Evolutionary conservation across 805 yeast species (phyloP).

Genomic region (Saturnispora zaruensis): DNA sequence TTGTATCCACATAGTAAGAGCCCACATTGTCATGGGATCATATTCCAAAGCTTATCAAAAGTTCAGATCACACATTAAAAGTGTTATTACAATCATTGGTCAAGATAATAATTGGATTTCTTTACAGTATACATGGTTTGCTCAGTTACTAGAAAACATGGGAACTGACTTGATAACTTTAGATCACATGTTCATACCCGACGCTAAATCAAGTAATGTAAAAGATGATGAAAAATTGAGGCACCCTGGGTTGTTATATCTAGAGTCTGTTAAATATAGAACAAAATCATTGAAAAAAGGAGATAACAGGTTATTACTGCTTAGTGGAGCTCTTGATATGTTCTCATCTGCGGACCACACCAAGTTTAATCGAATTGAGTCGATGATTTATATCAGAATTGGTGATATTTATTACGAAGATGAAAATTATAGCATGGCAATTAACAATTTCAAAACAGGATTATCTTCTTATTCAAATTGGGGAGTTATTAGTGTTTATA

Average conservation of each 20-base stretch:
- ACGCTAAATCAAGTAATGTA: not conserved
- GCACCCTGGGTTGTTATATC: slow-evolving; percentile 14
- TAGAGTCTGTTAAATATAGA: slow-evolving; percentile 28
- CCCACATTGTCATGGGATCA: slow-evolving; percentile 50
- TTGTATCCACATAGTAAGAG: slow-evolving; percentile 54
- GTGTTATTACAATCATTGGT: slow-evolving; percentile 33
- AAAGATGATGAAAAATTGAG: not conserved
- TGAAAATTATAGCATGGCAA: slow-evolving; percentile 33
- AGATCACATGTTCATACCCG: slow-evolving; percentile 28
- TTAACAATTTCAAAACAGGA: slow-evolving; percentile 34
- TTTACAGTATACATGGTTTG: slow-evolving; percentile 58
- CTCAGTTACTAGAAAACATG: slow-evolving; percentile 40
- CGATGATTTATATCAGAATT: slow-evolving; percentile 39
- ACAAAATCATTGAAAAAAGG: not conserved
- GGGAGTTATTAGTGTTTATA: slow-evolving; percentile 27
- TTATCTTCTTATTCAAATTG: slow-evolving; percentile 33
- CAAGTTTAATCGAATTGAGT: slow-evolving; percentile 32
- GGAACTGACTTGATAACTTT: slow-evolving; percentile 28
- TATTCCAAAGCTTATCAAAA: slow-evolving; percentile 52
- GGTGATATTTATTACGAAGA: slow-evolving; percentile 38
- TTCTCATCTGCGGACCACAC: slow-evolving; percentile 30
- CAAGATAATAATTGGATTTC: slow-evolving; percentile 45
- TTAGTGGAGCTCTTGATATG: slow-evolving; percentile 31
- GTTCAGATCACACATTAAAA: slow-evolving; percentile 55
- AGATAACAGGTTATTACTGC: slow-evolving; percentile 20